Evolutionary conservation across 257 asterid species (phyloP), one percentile per base, ranked within the genome.

Genomic region (Solanum tacnaense): DNA sequence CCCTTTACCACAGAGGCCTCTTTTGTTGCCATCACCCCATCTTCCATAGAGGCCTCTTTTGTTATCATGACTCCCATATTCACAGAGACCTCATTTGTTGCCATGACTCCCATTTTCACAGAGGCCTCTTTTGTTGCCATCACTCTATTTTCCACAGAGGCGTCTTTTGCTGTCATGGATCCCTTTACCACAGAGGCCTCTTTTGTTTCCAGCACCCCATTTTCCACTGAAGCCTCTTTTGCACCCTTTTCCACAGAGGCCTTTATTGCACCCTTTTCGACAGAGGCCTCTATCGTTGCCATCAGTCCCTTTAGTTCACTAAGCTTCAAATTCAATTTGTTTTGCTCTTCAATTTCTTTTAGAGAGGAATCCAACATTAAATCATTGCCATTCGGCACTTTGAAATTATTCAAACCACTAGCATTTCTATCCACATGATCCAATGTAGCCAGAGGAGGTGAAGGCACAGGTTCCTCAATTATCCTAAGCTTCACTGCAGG

Each of bases 231-330:
- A 2, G 70, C 25, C 70, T 62, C 71, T 62, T 62, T n/a, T 23
- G 71, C 71, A 9, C 71, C 71, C 15, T 62, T 62, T 62, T 89
- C 88, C 15, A 56, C 84, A 83, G 62, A 85, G 65, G 93, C n/a
- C 68, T 60, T 27, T 60, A 21, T 23, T 60, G 70, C 70, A 23
- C 70, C 70, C 15, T 62, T 62, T 62, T 89, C 88, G 8, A 56
- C 84, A 83, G 62, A 85, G 67, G 93, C 91, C 29, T 86, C 91
- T 56, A 85, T 73, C 68, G 16, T 38, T 31, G 79, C 46, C 32
- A 88, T 87, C 58, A 91, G 90, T 87, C 91, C 95, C 88, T 89
- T 92, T 89, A 94, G 88, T 88, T 96, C 94, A 91, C 93, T 92
- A 82, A 94, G 94, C 90, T 93, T 94, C 83, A 93, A 62, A 83